These are phyloP conservation scores for Rubia yunnanensis DNA, from an alignment of 257 asterid genomes.

Conservation along the genomic window DNA sequence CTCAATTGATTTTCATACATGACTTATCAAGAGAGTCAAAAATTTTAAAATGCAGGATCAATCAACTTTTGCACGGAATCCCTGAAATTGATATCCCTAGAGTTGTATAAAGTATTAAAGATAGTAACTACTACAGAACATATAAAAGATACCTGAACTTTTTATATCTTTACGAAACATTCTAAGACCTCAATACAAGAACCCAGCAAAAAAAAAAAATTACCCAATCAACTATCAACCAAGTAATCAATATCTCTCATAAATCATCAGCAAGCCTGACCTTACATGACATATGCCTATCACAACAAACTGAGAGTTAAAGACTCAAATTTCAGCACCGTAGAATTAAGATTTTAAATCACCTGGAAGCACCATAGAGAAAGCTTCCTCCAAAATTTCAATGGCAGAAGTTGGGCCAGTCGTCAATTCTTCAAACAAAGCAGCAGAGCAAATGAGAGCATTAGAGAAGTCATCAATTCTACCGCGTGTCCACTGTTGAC, in stretches of 20 bases:
- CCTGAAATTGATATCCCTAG: no score
- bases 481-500: constrained; percentile 71
- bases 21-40: not conserved
- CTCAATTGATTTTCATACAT: not conserved
- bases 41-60: not conserved
- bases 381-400: constrained; percentile 65
- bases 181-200: not conserved
- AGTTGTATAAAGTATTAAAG: not conserved
- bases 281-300: not conserved
- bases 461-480: constrained; percentile 57
- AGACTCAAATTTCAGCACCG: not conserved
- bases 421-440: constrained; percentile 81
- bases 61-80: not conserved
- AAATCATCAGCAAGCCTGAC: not conserved
- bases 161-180: not conserved
- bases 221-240: not conserved
- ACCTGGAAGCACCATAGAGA: constrained; percentile 97
- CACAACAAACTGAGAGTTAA: not conserved
- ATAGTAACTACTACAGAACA: not conserved
- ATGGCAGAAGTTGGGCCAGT: constrained; percentile 62
- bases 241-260: not conserved
- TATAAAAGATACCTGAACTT: not conserved
- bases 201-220: not conserved
- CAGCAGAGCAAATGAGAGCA: constrained; percentile 79
- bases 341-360: not conserved